phyloP scores from a whole-genome alignment of 2,329 filamentous ascomycete genomes.

The Metarhizium rileyi region DNA sequence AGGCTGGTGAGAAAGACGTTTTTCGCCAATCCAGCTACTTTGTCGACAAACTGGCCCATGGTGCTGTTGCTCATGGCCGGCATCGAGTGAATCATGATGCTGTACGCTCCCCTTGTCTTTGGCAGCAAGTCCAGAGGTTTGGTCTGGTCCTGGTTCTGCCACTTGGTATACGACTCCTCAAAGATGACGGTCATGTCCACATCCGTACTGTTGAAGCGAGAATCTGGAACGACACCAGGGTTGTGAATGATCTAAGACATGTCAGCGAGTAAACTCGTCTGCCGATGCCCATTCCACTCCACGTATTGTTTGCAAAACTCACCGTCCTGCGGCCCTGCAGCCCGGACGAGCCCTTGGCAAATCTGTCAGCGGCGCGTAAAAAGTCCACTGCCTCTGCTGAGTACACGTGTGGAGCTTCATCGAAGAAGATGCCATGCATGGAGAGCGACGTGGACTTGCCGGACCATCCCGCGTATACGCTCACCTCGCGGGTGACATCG shows the following conservation, averaged over 20 bases:
- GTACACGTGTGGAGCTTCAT: not conserved
- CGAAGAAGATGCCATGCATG: not conserved
- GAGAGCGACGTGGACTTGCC: not conserved
- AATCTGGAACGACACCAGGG: not conserved
- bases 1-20: not conserved
- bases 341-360: not conserved
- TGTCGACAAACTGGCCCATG: not conserved
- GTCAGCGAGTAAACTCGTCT: no score
- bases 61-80: not conserved
- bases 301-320: not conserved
- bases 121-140: not conserved
- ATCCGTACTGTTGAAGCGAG: not conserved
- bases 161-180: not conserved
- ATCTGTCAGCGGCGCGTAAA: not conserved
- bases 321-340: not conserved
- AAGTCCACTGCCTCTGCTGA: not conserved
- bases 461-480: not conserved
- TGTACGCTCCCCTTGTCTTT: not conserved
- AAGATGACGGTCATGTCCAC: not conserved
- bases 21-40: not conserved
- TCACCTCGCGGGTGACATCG: not conserved
- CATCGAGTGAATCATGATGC: not conserved
- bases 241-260: not conserved
- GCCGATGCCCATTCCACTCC: no score
- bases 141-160: not conserved